Percentiles rank a stretch among this genome's conserved stretches.
These are phyloP conservation scores for Dendrocalamus latiflorus DNA, from an alignment of 202 grass and related monocot genomes.

Conservation along the genomic window DNA sequence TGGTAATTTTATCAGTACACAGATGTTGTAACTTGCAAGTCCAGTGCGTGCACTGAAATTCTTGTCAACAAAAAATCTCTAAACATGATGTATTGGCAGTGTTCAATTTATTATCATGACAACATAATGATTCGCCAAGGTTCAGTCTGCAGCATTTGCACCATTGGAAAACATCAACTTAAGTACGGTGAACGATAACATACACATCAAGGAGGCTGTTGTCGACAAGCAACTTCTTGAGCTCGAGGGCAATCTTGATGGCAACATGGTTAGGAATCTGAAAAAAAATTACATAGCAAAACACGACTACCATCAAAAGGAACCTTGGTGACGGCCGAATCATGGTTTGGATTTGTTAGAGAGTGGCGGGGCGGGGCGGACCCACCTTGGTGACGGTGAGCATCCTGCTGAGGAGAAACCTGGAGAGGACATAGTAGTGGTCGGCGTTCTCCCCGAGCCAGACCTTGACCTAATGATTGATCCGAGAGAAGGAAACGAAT, in stretches of 20 bases:
- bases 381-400: constrained; percentile 80
- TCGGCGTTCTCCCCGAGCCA: constrained; percentile 96
- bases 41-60: too few relatives aligned
- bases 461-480: constrained; percentile 60
- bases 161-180: too few relatives aligned
- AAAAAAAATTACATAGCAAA: not conserved
- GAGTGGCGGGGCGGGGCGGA: not conserved
- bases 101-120: too few relatives aligned
- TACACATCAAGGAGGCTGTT: constrained; percentile 99
- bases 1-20: too few relatives aligned
- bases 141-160: too few relatives aligned
- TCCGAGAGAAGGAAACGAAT: not conserved
- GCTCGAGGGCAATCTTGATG: constrained; percentile 91
- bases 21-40: too few relatives aligned
- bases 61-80: too few relatives aligned
- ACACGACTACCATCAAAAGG: not conserved
- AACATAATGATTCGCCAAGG: too few relatives aligned
- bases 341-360: too few relatives aligned
- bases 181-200: too few relatives aligned
- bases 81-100: too few relatives aligned
- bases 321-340: too few relatives aligned
- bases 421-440: constrained; percentile 91
- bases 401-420: constrained; percentile 97
- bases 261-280: constrained; percentile 98
- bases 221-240: constrained; percentile 92